Evolutionary conservation across 148 eudicot species (phyloP), one percentile per base, ranked within the genome.

Genomic region (Nepenthes gracilis): DNA sequence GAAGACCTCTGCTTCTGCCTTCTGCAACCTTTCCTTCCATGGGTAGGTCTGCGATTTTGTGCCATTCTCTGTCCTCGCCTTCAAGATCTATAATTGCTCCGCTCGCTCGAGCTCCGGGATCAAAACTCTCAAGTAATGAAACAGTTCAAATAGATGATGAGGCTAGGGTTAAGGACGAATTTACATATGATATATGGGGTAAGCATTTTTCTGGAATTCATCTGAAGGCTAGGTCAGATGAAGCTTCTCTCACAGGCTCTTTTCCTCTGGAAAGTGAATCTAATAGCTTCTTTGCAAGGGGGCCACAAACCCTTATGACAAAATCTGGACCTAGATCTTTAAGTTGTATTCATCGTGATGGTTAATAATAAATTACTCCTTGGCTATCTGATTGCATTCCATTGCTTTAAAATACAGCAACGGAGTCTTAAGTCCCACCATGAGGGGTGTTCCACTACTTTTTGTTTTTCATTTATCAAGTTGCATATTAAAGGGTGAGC

Each of bases 61-160:
- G 70, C 35, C 54, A 55, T 52, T 67, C 80, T 52, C 64, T 65
- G 43, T 63, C 69, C n/a, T 15, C 60, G 68, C 35, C 67, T 69
- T 64, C 75, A 50, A 74, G 71, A 33, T 76, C 84, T 67, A 49
- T 70, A 43, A 63, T 81, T 49, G 64, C 86, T 60, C 80, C 79
- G 1, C 67, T 72, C 67, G 83, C 82, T 33, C 78, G 90, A 59
- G 94, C 97, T 64, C 96, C 96, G 53, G 94, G 96, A 48, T 79
- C 88, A 58, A 81, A 75, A 69, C 70, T 72, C 34, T 36, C 15
- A 12, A 49, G 64, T 43, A 61, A 55, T 32, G 79, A 66, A 63
- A 50, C 64, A 43, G 72, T 61, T 74, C 51, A 64, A 72, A 11
- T 66, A 47, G 80, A 73, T 68, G 71, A 67, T 35, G 57, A 66